Percentiles rank a stretch among this genome's conserved stretches.
phyloP scores from a whole-genome alignment of 2,329 filamentous ascomycete species.

The Colletotrichum tropicicola region DNA sequence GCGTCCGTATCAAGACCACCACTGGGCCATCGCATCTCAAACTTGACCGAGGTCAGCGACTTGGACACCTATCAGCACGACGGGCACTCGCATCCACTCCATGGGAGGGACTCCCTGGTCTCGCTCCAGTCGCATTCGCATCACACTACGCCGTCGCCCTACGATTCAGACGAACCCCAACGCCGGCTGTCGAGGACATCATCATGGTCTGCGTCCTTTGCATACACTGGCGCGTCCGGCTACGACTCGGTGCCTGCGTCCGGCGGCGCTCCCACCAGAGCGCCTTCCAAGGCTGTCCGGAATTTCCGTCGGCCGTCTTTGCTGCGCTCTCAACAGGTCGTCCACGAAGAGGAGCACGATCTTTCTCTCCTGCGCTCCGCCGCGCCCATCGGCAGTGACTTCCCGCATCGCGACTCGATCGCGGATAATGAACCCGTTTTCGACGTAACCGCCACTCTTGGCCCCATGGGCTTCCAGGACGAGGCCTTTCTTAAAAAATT shows the following conservation, averaged over 20 bases:
- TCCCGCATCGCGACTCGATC: slow-evolving; percentile 42
- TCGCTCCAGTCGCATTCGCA: slow-evolving; percentile 48
- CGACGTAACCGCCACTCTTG: slow-evolving; percentile 56
- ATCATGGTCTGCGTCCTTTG: slow-evolving; percentile 39
- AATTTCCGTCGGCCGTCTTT: slow-evolving; percentile 36
- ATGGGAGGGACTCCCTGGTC: slow-evolving; percentile 48
- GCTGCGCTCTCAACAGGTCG: slow-evolving; percentile 37
- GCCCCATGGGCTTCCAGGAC: slow-evolving; percentile 53
- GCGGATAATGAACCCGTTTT: slow-evolving; percentile 43
- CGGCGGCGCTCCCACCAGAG: slow-evolving; percentile 32
- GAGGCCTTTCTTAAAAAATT: slow-evolving; percentile 53
- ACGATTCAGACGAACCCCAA: background rate
- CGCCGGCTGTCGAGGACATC: slow-evolving; percentile 17
- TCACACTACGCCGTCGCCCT: slow-evolving; percentile 19
- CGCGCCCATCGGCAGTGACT: slow-evolving; percentile 49
- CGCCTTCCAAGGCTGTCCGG: slow-evolving; percentile 36
- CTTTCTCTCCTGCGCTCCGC: slow-evolving; percentile 52
- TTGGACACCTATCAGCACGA: slow-evolving; percentile 38
- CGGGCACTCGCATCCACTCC: slow-evolving; percentile 35
- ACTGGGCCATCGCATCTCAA: slow-evolving; percentile 44
- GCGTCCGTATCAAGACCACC: background rate
- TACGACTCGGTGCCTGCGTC: slow-evolving; percentile 35
- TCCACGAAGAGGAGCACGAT: slow-evolving; percentile 51
- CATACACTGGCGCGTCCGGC: slow-evolving; percentile 34
- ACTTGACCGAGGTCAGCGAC: slow-evolving; percentile 43